These are phyloP conservation scores for Sequoia sempervirens DNA, from an alignment of 75 land plant species.

Conservation along the genomic window DNA sequence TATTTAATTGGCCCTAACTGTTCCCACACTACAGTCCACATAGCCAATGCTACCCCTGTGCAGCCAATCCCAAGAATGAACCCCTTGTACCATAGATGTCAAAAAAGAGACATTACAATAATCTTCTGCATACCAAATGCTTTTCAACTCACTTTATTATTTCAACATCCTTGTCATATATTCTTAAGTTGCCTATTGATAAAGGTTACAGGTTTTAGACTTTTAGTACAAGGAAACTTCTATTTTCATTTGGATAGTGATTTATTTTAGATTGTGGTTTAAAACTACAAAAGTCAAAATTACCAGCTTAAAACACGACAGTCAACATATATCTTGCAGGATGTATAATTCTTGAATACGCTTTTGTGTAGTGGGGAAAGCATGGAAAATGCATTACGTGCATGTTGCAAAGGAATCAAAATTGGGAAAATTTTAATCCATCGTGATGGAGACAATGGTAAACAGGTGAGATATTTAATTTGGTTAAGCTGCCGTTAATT, in stretches of 20 bases:
- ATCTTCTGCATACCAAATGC: neutral
- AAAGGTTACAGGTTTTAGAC: neutral
- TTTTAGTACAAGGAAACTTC: neutral
- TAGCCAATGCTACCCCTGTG: no score
- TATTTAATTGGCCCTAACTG: no score
- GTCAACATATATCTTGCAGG: neutral
- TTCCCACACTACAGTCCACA: no score
- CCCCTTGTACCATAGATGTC: no score
- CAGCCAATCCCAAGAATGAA: no score
- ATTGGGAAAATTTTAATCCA: conserved; percentile 42
- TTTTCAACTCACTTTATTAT: neutral
- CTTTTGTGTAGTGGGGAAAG: conserved; percentile 25
- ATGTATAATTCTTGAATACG: neutral
- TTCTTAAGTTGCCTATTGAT: neutral
- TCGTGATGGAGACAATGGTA: conserved; percentile 47
- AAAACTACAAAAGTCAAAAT: neutral
- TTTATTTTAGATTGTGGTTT: neutral
- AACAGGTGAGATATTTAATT: conserved; percentile 16
- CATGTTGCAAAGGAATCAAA: conserved; percentile 44
- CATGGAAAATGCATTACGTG: conserved; percentile 47
- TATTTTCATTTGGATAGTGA: neutral
- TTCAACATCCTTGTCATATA: neutral
- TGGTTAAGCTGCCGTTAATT: conserved; percentile 21
- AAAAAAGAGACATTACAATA: neutral
- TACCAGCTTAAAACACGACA: neutral